A percentile compares a stretch with the other conserved stretches of the same genome.
phyloP scores from a whole-genome alignment of 2,329 filamentous ascomycete genomes.

The Albophoma yamanashiensis region DNA sequence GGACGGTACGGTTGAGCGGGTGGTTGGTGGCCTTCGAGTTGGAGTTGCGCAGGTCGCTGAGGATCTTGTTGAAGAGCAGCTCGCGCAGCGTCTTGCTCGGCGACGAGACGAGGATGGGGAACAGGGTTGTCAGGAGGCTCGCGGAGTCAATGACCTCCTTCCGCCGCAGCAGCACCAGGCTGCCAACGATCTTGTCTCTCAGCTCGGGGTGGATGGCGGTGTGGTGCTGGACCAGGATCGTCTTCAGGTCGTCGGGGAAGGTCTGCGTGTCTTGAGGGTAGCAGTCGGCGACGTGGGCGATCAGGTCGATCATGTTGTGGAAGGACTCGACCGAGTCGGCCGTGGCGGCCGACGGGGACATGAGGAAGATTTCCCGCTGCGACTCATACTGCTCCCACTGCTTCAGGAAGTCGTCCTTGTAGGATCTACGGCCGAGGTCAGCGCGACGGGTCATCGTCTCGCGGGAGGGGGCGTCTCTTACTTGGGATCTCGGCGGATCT shows the following conservation, averaged over 20 bases:
- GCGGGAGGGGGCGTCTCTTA: conserved; percentile 26
- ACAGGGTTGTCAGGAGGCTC: conserved; percentile 77
- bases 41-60: conserved; percentile 78
- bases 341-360: conserved; percentile 67
- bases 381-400: conserved; percentile 90
- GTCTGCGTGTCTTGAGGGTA: conserved; percentile 70
- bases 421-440: conserved; percentile 47
- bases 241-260: conserved; percentile 73
- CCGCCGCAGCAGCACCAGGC: conserved; percentile 73
- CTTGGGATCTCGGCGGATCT: conserved; percentile 78
- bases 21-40: conserved; percentile 88
- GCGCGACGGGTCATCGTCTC: conserved; percentile 1
- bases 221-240: conserved; percentile 74
- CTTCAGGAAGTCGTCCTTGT: conserved; percentile 77
- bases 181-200: conserved; percentile 88
- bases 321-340: conserved; percentile 73
- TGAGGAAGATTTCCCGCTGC: conserved; percentile 82
- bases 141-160: conserved; percentile 88
- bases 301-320: conserved; percentile 84
- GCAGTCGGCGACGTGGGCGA: conserved; percentile 88
- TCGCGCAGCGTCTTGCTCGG: conserved; percentile 81
- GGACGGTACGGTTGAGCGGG: conserved; percentile 82
- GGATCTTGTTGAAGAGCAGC: conserved; percentile 77
- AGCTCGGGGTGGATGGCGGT: conserved; percentile 71
- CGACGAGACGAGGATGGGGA: conserved; percentile 86